phyloP scores from a whole-genome alignment of 2,329 filamentous ascomycete genomes.

The Diaporthe vexans region DNA sequence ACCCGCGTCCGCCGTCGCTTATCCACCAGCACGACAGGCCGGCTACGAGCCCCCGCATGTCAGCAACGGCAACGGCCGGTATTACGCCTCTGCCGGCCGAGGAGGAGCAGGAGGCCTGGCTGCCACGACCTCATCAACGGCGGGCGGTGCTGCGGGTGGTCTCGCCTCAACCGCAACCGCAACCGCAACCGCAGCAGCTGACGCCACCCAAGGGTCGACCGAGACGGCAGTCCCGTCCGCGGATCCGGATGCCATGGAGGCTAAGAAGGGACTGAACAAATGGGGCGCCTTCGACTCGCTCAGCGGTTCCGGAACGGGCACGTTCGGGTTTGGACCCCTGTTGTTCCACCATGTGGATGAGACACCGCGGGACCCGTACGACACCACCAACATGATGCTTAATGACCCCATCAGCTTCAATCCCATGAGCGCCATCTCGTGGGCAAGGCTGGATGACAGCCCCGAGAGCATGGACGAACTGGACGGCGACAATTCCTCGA shows the following conservation, averaged over 20 bases:
- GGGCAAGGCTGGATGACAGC: slow-evolving; percentile 36
- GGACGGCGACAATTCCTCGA: background rate
- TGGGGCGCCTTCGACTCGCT: slow-evolving; percentile 36
- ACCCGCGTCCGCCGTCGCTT: slow-evolving; percentile 26
- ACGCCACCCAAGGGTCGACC: slow-evolving; percentile 1
- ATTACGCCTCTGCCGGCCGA: slow-evolving; percentile 1
- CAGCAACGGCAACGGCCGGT: slow-evolving; percentile 3
- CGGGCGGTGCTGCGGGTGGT: background rate
- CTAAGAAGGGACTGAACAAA: slow-evolving; percentile 35
- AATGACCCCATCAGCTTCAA: slow-evolving; percentile 42
- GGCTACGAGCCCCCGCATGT: slow-evolving; percentile 15
- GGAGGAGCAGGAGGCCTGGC: background rate
- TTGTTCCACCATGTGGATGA: slow-evolving; percentile 31
- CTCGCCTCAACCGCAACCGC: background rate
- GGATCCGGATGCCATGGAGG: slow-evolving; percentile 25
- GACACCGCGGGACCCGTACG: slow-evolving; percentile 31
- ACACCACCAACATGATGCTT: slow-evolving; percentile 33
- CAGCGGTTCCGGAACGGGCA: slow-evolving; percentile 30
- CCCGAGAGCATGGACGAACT: background rate
- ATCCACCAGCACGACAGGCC: slow-evolving; percentile 8
- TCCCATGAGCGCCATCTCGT: slow-evolving; percentile 38
- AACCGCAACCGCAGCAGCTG: background rate
- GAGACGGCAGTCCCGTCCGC: slow-evolving; percentile 23
- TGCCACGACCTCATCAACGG: background rate
- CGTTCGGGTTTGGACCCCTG: slow-evolving; percentile 38